phyloP scores from a whole-genome alignment of 2,329 filamentous ascomycete genomes.

The Gaeumannomyces sp. region DNA sequence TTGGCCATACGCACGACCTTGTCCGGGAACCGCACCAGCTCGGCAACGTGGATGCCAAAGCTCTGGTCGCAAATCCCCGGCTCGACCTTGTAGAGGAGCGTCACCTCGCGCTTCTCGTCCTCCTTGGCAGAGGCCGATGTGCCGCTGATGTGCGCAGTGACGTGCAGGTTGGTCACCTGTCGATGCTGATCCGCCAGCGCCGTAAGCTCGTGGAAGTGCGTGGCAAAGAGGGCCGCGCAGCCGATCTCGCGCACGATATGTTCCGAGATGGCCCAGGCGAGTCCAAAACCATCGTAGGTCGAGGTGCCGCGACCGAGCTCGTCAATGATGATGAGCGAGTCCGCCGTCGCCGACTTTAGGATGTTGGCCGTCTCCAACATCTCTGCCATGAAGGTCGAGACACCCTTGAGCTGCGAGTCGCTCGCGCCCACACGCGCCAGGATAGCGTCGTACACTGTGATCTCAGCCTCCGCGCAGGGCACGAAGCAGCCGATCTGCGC shows the following conservation, averaged over 20 bases:
- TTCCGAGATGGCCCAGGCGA: slow-evolving; percentile 99
- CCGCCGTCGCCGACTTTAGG: slow-evolving; percentile 88
- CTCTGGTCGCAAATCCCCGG: slow-evolving; percentile 94
- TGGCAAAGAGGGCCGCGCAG: slow-evolving; percentile 91
- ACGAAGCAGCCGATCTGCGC: slow-evolving; percentile 96
- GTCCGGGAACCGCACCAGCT: slow-evolving; percentile 89
- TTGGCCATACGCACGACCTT: slow-evolving; percentile 99
- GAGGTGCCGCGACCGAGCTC: slow-evolving; percentile 94
- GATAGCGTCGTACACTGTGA: slow-evolving; percentile 95
- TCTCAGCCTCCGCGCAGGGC: slow-evolving; percentile 79
- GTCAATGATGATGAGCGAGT: slow-evolving; percentile 97
- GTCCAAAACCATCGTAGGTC: slow-evolving; percentile 95
- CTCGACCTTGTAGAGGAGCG: slow-evolving; percentile 92
- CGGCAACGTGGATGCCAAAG: slow-evolving; percentile 97
- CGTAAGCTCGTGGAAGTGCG: slow-evolving; percentile 96
- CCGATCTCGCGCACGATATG: slow-evolving; percentile 95
- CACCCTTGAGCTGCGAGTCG: slow-evolving; percentile 94
- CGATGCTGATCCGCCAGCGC: slow-evolving; percentile 80
- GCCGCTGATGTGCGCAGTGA: slow-evolving; percentile 82
- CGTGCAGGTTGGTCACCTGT: slow-evolving; percentile 88
- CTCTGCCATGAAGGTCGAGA: slow-evolving; percentile 98
- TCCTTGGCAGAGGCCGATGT: slow-evolving; percentile 20
- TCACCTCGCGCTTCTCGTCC: slow-evolving; percentile 71
- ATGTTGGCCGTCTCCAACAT: slow-evolving; percentile 99
- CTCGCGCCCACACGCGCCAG: slow-evolving; percentile 92